phyloP scores from a whole-genome alignment of 2,329 filamentous ascomycete genomes.

The Botryotinia globosa region DNA sequence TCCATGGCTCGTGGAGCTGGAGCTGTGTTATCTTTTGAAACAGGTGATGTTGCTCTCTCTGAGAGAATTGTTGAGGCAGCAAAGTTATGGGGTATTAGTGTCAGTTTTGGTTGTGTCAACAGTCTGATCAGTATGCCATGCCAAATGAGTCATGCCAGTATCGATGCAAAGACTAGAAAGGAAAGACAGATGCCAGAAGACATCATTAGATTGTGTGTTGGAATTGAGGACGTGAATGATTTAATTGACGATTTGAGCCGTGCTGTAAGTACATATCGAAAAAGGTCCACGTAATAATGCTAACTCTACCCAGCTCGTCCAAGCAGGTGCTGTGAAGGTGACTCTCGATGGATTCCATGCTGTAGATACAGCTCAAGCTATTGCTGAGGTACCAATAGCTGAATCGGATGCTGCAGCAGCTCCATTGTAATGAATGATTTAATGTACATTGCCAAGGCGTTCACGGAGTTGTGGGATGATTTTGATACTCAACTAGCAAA shows the following conservation, averaged over 20 bases:
- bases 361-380: constrained; percentile 28
- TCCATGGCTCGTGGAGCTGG: constrained; percentile 92
- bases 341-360: constrained; percentile 81
- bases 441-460: constrained; percentile 27
- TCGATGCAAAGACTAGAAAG: constrained; percentile 87
- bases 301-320: constrained; percentile 63
- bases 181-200: constrained; percentile 95
- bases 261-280: constrained; percentile 63
- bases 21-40: constrained; percentile 94
- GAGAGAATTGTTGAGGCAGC: constrained; percentile 94
- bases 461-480: not conserved
- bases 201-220: constrained; percentile 90
- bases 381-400: constrained; percentile 34
- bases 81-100: constrained; percentile 88
- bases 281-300: constrained; percentile 21
- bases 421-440: constrained; percentile 22
- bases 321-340: constrained; percentile 89
- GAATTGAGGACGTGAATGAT: constrained; percentile 91
- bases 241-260: constrained; percentile 88
- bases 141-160: constrained; percentile 98
- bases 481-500: constrained; percentile 17
- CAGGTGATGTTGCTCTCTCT: constrained; percentile 76
- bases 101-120: constrained; percentile 98
- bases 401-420: constrained; percentile 33
- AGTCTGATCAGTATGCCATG: constrained; percentile 99